Evolutionary conservation across 2,329 filamentous ascomycete genomes (phyloP), one percentile per base, ranked within the genome.

Genomic region (Neopestalotiopsis clavispora): DNA sequence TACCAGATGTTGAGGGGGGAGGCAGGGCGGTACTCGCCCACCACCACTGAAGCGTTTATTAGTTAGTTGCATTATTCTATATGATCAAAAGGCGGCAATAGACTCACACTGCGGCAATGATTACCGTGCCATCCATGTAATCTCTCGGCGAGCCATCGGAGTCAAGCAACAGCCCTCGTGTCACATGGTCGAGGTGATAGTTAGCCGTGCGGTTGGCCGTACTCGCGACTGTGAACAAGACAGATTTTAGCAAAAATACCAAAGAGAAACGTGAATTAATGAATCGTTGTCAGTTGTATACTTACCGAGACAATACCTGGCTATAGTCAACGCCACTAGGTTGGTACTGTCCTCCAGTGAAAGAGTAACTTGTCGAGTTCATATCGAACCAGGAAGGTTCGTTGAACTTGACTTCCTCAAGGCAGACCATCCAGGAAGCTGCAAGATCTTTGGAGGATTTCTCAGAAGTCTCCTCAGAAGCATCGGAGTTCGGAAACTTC

Each of bases 371-470:
- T 73, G 49, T 69, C 1, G 78, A 71, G 10, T 71, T 74, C 28
- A 71, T 75, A 65, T 78, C 76, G 89, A 90, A 93, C 90, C 88
- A 93, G 42, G 88, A 89, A 28, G 79, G 79, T 10, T 79, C 77
- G 0, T 75, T 69, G 0, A 85, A 75, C 17, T 89, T 77, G 0
- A 92, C 79, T 70, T 91, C 92, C 76, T 94, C 90, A 4, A 94
- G 85, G 0, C 91, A 86, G 32, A 91, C 84, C 71, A 88, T 89
- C 72, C 87, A 85, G 0, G 78, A 71, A 1, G 72, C 75, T 71
- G 0, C 68, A 45, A 23, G 23, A 23, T 23, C 23, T 23, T 23
- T 23, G 23, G 23, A 23, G 2, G 23, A 23, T 23, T 23, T 23
- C 23, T 23, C 23, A 23, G 23, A 23, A 23, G 23, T 23, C 23